Base-by-base conservation (phyloP, 768 basidiomycete genomes). In the Hypholoma fasciculare region DNA sequence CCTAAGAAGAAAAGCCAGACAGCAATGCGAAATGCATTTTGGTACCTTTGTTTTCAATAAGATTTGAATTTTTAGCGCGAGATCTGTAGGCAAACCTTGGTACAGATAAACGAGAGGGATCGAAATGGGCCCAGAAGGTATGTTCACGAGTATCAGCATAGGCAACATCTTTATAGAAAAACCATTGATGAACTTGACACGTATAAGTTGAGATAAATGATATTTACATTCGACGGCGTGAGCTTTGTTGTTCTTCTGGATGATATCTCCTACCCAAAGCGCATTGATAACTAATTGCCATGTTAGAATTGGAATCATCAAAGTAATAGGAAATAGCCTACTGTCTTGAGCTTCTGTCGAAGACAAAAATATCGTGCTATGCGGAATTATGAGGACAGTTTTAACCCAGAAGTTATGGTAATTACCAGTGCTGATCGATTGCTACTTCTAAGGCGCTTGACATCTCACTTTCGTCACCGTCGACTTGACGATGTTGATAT, bases 381-480 rank as follows among this genome's bases (percentile, higher is more conserved):
- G 37, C 12, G 30, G 26, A 39, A 14, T 20, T 38, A 1, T 14
- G n/a, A 52, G 23, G 56, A 38, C 34, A 40, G 16, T 46, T 20
- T 16, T 48, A 39, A 14, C 37, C 49, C 5, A 56, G 16, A 36
- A 19, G 13, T 67, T 39, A 34, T 34, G 30, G 9, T 34, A 34
- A 62, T 19, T 65, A 94, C 92, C 94, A 93, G 64, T 94, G 86
- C 54, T 92, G 84, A 71, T 98, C 96, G 60, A 96, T 92, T n/a
- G 96, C 94, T 70, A 88, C 76, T 70, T 98, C 96, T 43, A 97
- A 76, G 7, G 90, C 88, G 65, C 90, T 93, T 4, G 84, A 77
- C 63, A 86, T 81, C 43, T 87, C 88, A 58, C 90, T 92, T 47
- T 76, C 72, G 56, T 92, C 92, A 0, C 90, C 94, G 66, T 96